Conservation (phyloP, 345 rosid species). For the Eucalyptus cloeziana region DNA sequence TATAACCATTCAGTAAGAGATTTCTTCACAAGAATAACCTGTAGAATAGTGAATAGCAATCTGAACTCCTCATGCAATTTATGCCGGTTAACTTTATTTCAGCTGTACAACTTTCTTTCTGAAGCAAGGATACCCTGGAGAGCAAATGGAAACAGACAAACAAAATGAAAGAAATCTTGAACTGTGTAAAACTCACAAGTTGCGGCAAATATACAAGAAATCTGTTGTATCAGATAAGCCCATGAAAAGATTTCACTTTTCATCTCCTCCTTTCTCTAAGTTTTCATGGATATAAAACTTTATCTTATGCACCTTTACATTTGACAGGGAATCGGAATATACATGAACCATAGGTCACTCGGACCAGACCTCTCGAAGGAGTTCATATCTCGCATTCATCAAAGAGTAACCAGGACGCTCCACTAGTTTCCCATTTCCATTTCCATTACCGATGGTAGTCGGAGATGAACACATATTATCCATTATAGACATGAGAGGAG, state of each 20-base stretch:
- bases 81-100: neutral
- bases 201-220: neutral
- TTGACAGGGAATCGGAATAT: neutral
- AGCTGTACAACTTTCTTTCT: neutral
- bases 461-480: constrained; percentile 30
- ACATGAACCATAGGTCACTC: constrained; percentile 3
- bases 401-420: neutral
- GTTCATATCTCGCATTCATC: constrained; percentile 57
- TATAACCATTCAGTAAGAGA: neutral
- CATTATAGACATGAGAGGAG: constrained; percentile 53
- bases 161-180: neutral
- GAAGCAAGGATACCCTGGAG: neutral
- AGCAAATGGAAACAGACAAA: neutral
- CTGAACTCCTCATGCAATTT: neutral
- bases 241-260: neutral
- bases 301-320: neutral
- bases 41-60: neutral
- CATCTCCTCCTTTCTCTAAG: neutral
- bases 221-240: neutral
- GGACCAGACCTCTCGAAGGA: constrained; percentile 84
- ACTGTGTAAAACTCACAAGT: neutral
- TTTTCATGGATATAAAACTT: neutral
- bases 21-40: neutral
- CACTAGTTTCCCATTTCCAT: constrained; percentile 8
- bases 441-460: constrained; percentile 2